These are phyloP conservation scores for Astragalus glycyphyllos DNA, from an alignment of 306 rosid species.

Conservation along the genomic window DNA sequence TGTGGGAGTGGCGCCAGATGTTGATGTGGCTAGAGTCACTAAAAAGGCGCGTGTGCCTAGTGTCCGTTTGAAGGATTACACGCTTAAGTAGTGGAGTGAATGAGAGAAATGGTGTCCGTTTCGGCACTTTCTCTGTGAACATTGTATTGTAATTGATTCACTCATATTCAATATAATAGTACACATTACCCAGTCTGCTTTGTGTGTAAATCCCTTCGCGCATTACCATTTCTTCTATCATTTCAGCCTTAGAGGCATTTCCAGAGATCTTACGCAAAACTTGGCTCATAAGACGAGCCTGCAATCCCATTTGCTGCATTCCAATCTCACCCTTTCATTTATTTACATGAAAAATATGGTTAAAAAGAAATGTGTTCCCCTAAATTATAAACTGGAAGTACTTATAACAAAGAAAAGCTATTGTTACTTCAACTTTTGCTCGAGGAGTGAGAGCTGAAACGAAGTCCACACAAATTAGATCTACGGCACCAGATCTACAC, in stretches of 20 bases:
- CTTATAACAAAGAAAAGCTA: slow-evolving; percentile 24
- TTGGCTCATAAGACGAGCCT: slow-evolving; percentile 99
- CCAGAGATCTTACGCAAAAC: slow-evolving; percentile 99
- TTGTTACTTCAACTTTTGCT: slow-evolving; percentile 90
- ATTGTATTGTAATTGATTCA: no score
- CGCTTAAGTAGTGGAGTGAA: no score
- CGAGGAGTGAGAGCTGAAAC: slow-evolving; percentile 99
- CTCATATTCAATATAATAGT: no score
- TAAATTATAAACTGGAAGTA: slow-evolving; percentile 8
- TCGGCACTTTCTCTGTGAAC: no score
- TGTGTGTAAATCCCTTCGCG: no score
- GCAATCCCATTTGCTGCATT: slow-evolving; percentile 99
- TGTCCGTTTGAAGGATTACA: no score
- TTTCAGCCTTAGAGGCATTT: slow-evolving; percentile 99
- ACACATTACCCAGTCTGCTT: no score
- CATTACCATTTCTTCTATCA: no score
- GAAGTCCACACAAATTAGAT: slow-evolving; percentile 96
- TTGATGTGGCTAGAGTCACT: no score
- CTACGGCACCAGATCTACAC: slow-evolving; percentile 98
- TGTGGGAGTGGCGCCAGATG: no score
- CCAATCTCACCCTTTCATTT: slow-evolving; percentile 89
- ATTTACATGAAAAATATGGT: slow-evolving; percentile 35
- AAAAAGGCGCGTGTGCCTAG: no score
- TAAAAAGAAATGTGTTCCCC: slow-evolving; percentile 32
- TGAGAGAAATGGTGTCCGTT: no score